A percentile compares a stretch with the other conserved stretches of the same genome.
Conservation (phyloP, 257 asterid genomes). For the Solanum chaucha region DNA sequence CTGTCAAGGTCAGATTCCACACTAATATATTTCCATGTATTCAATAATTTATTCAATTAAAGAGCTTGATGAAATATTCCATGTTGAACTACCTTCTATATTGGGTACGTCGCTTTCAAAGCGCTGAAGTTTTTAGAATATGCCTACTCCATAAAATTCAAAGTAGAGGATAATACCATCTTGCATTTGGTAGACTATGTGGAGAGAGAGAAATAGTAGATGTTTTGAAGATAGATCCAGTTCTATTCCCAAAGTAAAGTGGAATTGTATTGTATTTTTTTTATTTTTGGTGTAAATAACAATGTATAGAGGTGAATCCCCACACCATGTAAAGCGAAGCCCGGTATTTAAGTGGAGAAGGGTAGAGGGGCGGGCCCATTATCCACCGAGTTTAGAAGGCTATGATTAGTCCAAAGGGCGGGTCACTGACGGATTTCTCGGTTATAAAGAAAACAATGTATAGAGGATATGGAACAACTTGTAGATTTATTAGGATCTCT, state of each 20-base stretch:
- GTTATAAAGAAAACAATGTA: too few species aligned
- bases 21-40: not conserved
- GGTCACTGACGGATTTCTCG: too few species aligned
- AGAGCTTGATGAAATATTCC: not conserved
- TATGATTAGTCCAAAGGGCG: too few species aligned
- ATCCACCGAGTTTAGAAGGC: too few species aligned
- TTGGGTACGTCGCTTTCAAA: not conserved
- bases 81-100: not conserved
- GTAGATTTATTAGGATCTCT: not conserved
- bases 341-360: too few species aligned
- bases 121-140: not conserved
- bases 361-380: too few species aligned
- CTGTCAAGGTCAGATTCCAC: constrained; percentile 68
- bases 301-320: not conserved
- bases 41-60: not conserved
- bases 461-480: not conserved
- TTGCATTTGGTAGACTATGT: not conserved
- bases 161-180: not conserved
- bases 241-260: not conserved
- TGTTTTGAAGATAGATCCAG: not conserved
- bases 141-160: not conserved
- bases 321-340: too few species aligned
- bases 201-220: not conserved
- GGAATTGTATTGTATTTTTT: not conserved
- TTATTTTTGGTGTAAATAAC: not conserved